Evolutionary conservation across 179 eudicot species (phyloP).

Genomic region (Carnegiea gigantea): DNA sequence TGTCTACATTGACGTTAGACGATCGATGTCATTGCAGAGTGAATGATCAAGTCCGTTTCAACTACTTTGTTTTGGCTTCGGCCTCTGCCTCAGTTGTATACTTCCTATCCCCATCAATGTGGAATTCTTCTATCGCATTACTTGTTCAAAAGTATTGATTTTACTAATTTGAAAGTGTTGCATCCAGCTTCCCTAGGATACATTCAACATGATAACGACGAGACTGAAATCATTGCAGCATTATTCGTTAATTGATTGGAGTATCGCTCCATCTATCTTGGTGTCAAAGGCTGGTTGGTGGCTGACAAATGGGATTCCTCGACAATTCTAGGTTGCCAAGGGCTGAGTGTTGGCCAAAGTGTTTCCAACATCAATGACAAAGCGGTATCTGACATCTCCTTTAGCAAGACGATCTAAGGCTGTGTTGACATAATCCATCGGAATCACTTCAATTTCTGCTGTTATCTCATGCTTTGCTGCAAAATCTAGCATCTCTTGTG

Average conservation of each 20-base stretch:
- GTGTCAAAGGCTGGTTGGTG: background rate
- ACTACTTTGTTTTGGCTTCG: too few relatives aligned
- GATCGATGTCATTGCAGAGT: too few relatives aligned
- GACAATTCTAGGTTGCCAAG: background rate
- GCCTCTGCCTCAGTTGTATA: too few relatives aligned
- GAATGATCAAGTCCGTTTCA: too few relatives aligned
- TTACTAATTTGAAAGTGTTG: background rate
- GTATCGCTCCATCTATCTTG: background rate
- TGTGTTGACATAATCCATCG: constrained; percentile 22
- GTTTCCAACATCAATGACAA: constrained; percentile 27
- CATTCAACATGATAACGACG: background rate
- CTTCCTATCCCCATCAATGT: too few relatives aligned
- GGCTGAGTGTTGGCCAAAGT: constrained; percentile 11
- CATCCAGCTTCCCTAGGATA: background rate
- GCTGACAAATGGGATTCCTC: background rate
- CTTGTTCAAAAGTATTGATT: too few relatives aligned
- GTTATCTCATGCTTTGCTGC: constrained; percentile 23
- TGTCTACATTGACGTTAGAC: too few relatives aligned
- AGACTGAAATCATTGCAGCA: background rate
- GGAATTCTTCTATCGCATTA: too few relatives aligned
- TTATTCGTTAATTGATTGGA: too few relatives aligned
- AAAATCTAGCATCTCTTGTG: constrained; percentile 22
- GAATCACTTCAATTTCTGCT: constrained; percentile 25
- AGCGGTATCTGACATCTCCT: constrained; percentile 27
- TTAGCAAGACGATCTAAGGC: constrained; percentile 23